Evolutionary conservation across 768 basidiomycete species (phyloP).

Genomic region (Tulasnella sp.): DNA sequence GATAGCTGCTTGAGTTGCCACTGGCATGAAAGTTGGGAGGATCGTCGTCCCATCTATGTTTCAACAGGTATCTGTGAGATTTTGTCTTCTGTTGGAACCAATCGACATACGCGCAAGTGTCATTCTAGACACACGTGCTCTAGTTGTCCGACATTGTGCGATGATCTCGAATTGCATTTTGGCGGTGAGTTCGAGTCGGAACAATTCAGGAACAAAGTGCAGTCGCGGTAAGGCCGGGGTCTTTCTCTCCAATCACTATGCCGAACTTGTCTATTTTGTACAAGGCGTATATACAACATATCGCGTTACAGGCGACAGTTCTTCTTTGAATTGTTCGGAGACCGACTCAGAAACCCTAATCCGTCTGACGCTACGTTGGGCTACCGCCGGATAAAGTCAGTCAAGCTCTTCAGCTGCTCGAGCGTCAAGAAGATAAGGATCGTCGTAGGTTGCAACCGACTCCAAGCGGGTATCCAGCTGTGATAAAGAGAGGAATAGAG

Average conservation of each 20-base stretch:
- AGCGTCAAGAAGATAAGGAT: conserved; percentile 80
- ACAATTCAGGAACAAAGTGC: neutral
- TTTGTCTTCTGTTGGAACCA: neutral
- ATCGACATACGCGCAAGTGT: conserved; percentile 56
- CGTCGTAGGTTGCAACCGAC: conserved; percentile 74
- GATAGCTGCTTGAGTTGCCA: conserved; percentile 85
- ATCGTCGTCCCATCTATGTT: conserved; percentile 62
- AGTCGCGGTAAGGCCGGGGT: neutral
- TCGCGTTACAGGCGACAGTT: neutral
- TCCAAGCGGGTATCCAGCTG: conserved; percentile 75
- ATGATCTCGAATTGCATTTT: conserved; percentile 69
- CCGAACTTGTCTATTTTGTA: neutral
- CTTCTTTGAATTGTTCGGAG: neutral
- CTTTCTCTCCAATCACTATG: no score
- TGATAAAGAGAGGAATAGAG: neutral
- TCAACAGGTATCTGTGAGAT: conserved; percentile 11
- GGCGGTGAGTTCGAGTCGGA: neutral
- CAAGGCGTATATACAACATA: neutral
- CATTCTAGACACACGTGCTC: conserved; percentile 79
- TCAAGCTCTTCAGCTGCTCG: conserved; percentile 31
- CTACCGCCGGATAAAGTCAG: conserved; percentile 3
- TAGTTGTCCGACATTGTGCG: conserved; percentile 70
- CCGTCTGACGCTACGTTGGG: no score
- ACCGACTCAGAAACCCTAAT: no score
- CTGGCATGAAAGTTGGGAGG: conserved; percentile 89